A percentile compares a stretch with the other conserved stretches of the same genome.
Evolutionary conservation across 352 stramenopile genomes (phyloP).

Genomic region (Albugo candida): DNA sequence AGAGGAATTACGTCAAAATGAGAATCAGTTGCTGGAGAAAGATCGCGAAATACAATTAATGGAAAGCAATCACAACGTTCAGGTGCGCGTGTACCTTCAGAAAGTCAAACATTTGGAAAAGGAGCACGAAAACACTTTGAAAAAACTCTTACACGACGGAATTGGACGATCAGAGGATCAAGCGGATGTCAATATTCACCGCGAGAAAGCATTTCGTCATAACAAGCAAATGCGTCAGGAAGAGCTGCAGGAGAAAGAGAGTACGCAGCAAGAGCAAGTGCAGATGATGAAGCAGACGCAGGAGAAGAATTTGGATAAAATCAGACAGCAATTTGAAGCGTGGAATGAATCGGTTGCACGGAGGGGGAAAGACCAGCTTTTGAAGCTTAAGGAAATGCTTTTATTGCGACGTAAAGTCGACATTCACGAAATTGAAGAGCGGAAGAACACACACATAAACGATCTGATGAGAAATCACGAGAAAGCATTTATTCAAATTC

Average conservation of each 20-base stretch:
- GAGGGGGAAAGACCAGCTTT: constrained; percentile 46
- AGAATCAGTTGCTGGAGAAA: constrained; percentile 82
- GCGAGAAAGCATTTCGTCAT: constrained; percentile 37
- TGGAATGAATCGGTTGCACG: constrained; percentile 56
- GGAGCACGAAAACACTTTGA: constrained; percentile 88
- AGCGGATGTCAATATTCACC: constrained; percentile 36
- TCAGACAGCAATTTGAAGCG: constrained; percentile 81
- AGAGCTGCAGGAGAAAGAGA: constrained; percentile 64
- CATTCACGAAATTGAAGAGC: constrained; percentile 86
- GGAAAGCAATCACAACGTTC: constrained; percentile 88
- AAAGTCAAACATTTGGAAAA: constrained; percentile 92
- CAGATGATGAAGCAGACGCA: constrained; percentile 80
- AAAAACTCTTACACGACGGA: constrained; percentile 52
- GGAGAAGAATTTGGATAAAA: constrained; percentile 84
- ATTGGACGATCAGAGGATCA: constrained; percentile 56
- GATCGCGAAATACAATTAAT: constrained; percentile 91
- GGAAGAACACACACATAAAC: constrained; percentile 92
- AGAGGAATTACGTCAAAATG: constrained; percentile 78
- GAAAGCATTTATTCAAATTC: constrained; percentile 86
- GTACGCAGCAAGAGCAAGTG: constrained; percentile 79
- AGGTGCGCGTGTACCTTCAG: constrained; percentile 85
- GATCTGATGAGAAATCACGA: constrained; percentile 90
- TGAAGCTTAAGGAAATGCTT: constrained; percentile 64
- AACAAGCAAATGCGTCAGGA: constrained; percentile 59
- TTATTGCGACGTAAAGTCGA: constrained; percentile 84